A percentile compares a stretch with the other conserved stretches of the same genome.
Evolutionary conservation across 345 rosid species (phyloP).

Genomic region (Cardamine occulta): DNA sequence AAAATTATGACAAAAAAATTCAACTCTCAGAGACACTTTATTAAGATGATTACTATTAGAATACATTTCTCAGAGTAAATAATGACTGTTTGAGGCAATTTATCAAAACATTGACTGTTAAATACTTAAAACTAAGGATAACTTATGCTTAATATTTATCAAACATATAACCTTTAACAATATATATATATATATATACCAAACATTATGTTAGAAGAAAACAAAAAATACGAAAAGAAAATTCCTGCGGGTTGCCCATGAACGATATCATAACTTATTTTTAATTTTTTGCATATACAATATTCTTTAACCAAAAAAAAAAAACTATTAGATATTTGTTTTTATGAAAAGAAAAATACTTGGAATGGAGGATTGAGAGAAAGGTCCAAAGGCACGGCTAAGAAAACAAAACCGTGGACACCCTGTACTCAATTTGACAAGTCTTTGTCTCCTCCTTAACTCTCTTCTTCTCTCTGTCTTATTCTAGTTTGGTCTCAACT

Average conservation of each 20-base stretch:
- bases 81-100: too few species aligned
- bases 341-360: not conserved
- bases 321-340: not conserved
- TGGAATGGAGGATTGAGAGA: conserved; percentile 38
- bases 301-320: not conserved
- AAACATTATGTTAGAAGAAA: not conserved
- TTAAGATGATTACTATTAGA: not conserved
- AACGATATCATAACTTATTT: not conserved
- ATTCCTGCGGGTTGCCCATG: not conserved
- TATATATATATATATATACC: too few species aligned
- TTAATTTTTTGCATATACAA: not conserved
- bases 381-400: conserved; percentile 64
- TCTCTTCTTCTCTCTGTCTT: conserved; percentile 37
- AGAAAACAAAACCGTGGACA: conserved; percentile 52
- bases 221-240: too few species aligned
- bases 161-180: too few species aligned
- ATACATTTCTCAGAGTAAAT: not conserved
- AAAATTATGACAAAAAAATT: too few species aligned
- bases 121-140: too few species aligned
- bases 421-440: conserved; percentile 56
- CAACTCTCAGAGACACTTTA: not conserved
- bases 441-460: conserved; percentile 72
- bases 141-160: too few species aligned
- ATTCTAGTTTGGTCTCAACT: conserved; percentile 31
- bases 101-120: not conserved